These are phyloP conservation scores for Barnettozyma vustinii DNA, from an alignment of 805 yeast species.

Conservation along the genomic window DNA sequence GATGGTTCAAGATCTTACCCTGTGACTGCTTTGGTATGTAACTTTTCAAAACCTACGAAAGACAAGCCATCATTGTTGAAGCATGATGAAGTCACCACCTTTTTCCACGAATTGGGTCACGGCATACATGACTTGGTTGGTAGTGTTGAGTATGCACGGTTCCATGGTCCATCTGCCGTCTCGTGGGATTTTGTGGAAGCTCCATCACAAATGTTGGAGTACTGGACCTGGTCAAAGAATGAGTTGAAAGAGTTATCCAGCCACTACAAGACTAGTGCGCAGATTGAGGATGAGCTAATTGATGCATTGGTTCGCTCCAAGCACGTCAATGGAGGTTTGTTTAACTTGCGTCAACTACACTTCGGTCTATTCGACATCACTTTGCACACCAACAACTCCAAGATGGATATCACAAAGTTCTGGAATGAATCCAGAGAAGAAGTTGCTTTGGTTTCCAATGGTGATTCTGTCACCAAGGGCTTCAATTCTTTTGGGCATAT, in stretches of 20 bases:
- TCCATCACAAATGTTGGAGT: constrained; percentile 86
- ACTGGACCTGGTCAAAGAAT: constrained; percentile 75
- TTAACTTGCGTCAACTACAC: constrained; percentile 69
- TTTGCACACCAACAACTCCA: constrained; percentile 47
- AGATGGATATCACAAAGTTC: constrained; percentile 41
- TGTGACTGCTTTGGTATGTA: constrained; percentile 76
- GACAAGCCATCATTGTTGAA: constrained; percentile 70
- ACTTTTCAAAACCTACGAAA: constrained; percentile 69
- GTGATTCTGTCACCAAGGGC: constrained; percentile 54
- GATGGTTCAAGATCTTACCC: constrained; percentile 54
- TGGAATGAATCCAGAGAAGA: constrained; percentile 69
- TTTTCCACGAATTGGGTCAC: constrained; percentile 88
- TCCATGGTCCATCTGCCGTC: constrained; percentile 69
- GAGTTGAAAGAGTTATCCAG: constrained; percentile 55
- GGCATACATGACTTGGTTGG: constrained; percentile 80
- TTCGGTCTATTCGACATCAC: constrained; percentile 75
- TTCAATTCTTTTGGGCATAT: constrained; percentile 75
- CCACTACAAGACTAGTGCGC: constrained; percentile 56
- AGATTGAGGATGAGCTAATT: constrained; percentile 51
- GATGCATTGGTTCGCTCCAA: constrained; percentile 57
- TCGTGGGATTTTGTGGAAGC: constrained; percentile 88
- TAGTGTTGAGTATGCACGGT: constrained; percentile 55
- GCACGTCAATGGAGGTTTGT: constrained; percentile 71
- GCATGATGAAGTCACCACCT: constrained; percentile 74
- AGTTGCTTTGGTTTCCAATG: constrained; percentile 53